Percentiles rank a stretch among this genome's conserved stretches.
Conservation (phyloP, 148 eudicot species). For the Diospyros lotus region DNA sequence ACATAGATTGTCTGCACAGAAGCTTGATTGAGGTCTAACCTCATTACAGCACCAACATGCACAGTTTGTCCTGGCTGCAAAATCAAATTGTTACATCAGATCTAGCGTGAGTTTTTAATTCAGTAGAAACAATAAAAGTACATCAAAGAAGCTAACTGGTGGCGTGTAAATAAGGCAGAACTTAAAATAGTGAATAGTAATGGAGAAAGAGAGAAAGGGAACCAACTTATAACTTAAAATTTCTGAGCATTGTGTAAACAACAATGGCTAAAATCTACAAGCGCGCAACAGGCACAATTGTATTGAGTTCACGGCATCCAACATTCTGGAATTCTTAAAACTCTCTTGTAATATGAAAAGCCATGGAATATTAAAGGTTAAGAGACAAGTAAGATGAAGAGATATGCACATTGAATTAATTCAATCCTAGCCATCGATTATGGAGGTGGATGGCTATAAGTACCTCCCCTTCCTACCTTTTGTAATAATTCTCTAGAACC, state of each 20-base stretch:
- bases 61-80: slow-evolving; percentile 80
- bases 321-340: too few relatives aligned
- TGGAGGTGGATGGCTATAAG: too few relatives aligned
- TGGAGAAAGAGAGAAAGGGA: background rate
- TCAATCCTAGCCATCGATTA: too few relatives aligned
- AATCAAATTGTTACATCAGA: slow-evolving; percentile 13
- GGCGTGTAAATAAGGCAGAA: background rate
- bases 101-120: background rate
- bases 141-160: background rate
- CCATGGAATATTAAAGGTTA: too few relatives aligned
- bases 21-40: slow-evolving; percentile 72
- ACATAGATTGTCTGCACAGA: slow-evolving; percentile 84
- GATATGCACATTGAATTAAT: too few relatives aligned
- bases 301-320: too few relatives aligned
- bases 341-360: too few relatives aligned
- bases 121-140: background rate
- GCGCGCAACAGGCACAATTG: too few relatives aligned
- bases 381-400: too few relatives aligned
- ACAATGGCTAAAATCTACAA: too few relatives aligned
- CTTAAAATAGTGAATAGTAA: background rate
- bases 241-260: background rate
- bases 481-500: too few relatives aligned
- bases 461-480: too few relatives aligned
- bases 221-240: background rate
- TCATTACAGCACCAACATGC: slow-evolving; percentile 78